Evolutionary conservation across 2,329 filamentous ascomycete genomes (phyloP), one percentile per base, ranked within the genome.

Genomic region (Ascochyta pisi): DNA sequence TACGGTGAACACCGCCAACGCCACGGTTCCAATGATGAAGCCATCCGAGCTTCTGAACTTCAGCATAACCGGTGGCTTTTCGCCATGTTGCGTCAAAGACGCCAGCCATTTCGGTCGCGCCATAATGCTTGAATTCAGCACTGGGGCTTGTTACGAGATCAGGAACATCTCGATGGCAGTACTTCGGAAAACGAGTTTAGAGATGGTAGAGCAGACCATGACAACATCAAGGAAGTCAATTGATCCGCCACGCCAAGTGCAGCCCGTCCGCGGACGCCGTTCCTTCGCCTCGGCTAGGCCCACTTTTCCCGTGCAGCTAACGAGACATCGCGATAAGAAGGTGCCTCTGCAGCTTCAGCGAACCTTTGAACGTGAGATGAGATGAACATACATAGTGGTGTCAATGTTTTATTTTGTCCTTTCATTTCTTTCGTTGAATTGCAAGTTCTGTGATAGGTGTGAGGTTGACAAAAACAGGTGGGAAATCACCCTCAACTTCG

Each of bases 1-100:
- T 62, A 76, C 73, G 29, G 74, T 76, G 23, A 76, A 76, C 1
- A 75, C 70, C 24, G 74, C 74, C 38, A 76, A 64, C 15, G 70
- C 56, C 2, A 76, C 63, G 4, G 73, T 75, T 2, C 62, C 62
- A 27, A 72, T 67, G 26, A 76, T 74, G 45, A 76, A 76, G 1
- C 50, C 61, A 38, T 75, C 65, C 1, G 70, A 73, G 43, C 72
- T 74, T 41, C 74, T 68, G 27, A 60, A 64, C 37, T 67, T 66
- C 44, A 76, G 60, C 57, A 74, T 59, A 23, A 55, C 68, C 2
- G 74, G 73, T 23, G 69, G 70, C 4, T 70, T 65, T 1, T 56
- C 45, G 41, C 68, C 64, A 35, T 69, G 68, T 37, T 73, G 69
- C 37, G 68, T 73, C 49, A 74, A 60, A 44, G 54, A 62, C 47